These are phyloP conservation scores for Aspergillus fructus DNA, from an alignment of 2,329 filamentous ascomycete species.

Conservation along the genomic window DNA sequence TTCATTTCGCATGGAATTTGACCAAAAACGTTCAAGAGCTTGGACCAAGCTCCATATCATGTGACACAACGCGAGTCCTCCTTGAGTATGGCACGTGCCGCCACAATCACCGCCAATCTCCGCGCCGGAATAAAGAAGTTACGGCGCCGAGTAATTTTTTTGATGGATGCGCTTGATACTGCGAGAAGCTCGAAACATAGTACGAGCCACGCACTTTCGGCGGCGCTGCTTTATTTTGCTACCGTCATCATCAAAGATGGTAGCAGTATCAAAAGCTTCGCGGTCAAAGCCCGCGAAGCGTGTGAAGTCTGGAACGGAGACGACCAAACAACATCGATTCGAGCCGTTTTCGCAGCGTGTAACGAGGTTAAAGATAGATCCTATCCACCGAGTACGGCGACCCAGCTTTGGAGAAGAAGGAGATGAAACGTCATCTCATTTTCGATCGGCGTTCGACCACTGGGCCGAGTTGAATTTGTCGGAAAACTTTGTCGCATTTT, in stretches of 20 bases:
- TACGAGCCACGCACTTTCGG: constrained; percentile 15
- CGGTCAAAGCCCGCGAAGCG: constrained; percentile 68
- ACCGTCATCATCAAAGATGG: constrained; percentile 36
- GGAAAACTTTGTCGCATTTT: constrained; percentile 74
- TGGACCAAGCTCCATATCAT: constrained; percentile 29
- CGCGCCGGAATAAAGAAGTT: constrained; percentile 30
- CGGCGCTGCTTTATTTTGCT: constrained; percentile 27
- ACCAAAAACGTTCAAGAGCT: constrained; percentile 28
- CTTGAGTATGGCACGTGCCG: constrained; percentile 4
- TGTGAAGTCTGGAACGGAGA: constrained; percentile 66
- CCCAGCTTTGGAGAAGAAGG: constrained; percentile 76
- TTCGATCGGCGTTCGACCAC: constrained; percentile 76
- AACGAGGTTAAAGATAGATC: constrained; percentile 88
- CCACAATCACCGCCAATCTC: constrained; percentile 23
- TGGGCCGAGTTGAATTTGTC: constrained; percentile 93
- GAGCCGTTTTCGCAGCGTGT: constrained; percentile 90
- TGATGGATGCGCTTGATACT: constrained; percentile 18
- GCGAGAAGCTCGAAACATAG: constrained; percentile 16
- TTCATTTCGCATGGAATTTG: constrained; percentile 8
- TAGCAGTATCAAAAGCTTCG: constrained; percentile 60
- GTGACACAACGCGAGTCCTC: constrained; percentile 23
- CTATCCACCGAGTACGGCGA: constrained; percentile 82
- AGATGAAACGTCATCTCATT: constrained; percentile 78
- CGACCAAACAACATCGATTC: constrained; percentile 83
- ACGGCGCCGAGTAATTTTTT: constrained; percentile 40